Conservation (phyloP, 2,329 filamentous ascomycete species). For the Xylariaceae sp. region DNA sequence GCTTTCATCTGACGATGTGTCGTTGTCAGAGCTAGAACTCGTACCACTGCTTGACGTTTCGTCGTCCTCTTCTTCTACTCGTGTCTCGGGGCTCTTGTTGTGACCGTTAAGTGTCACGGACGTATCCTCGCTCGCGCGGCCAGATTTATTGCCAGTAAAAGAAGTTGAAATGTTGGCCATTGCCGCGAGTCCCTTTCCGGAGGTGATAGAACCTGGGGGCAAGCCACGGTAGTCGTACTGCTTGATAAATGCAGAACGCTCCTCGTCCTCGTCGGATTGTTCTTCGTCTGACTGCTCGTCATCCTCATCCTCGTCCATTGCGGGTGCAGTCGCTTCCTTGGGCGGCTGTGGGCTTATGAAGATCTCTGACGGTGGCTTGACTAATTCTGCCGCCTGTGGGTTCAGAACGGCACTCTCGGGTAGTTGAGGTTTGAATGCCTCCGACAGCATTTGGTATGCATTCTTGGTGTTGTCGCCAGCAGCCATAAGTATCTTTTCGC, state of each 20-base stretch:
- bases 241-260: not conserved
- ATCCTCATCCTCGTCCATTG: not conserved
- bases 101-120: slow-evolving; percentile 14
- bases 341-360: too few species aligned
- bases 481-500: slow-evolving; percentile 32
- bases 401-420: slow-evolving; percentile 15
- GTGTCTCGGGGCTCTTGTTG: slow-evolving; percentile 12
- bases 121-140: slow-evolving; percentile 19
- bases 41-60: slow-evolving; percentile 21
- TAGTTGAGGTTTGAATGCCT: slow-evolving; percentile 27
- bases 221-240: slow-evolving; percentile 31
- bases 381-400: not conserved
- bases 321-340: too few species aligned
- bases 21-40: slow-evolving; percentile 22
- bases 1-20: slow-evolving; percentile 10
- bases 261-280: not conserved
- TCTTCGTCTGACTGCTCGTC: not conserved
- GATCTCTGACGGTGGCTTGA: not conserved
- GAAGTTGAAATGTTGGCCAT: slow-evolving; percentile 31
- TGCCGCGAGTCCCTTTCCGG: slow-evolving; percentile 29
- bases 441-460: slow-evolving; percentile 34
- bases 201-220: slow-evolving; percentile 35
- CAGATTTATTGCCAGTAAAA: slow-evolving; percentile 20
- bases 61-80: slow-evolving; percentile 14
- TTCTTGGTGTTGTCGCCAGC: slow-evolving; percentile 30